phyloP scores from a whole-genome alignment of 345 rosid genomes.

The Excoecaria cochinchinensis region DNA sequence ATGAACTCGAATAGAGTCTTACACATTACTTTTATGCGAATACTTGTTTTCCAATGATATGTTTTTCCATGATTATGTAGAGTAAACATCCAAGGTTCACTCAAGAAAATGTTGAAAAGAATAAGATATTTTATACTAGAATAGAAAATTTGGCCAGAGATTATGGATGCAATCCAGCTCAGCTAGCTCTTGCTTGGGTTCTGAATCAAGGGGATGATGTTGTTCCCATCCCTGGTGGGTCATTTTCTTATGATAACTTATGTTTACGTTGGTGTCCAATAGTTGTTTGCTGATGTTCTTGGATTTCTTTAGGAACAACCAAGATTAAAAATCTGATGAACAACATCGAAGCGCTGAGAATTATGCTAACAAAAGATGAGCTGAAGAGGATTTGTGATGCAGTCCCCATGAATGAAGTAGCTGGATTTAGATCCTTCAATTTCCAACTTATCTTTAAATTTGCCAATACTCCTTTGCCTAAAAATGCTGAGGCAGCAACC shows the following conservation, averaged over 20 bases:
- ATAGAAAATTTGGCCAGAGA: slow-evolving; percentile 31
- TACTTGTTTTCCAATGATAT: not conserved
- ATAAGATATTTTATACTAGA: slow-evolving; percentile 31
- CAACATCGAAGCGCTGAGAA: slow-evolving; percentile 4
- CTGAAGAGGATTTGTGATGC: slow-evolving; percentile 6
- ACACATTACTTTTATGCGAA: not conserved
- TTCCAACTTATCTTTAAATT: not conserved
- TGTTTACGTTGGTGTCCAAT: not conserved
- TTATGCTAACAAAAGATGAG: slow-evolving; percentile 8
- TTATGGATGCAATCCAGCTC: slow-evolving; percentile 35
- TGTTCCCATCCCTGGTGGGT: slow-evolving; percentile 18
- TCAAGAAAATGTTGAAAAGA: slow-evolving; percentile 30
- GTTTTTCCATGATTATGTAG: not conserved
- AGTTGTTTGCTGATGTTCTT: not conserved
- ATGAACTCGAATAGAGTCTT: not conserved
- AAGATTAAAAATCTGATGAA: not conserved
- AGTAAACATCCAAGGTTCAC: slow-evolving; percentile 26
- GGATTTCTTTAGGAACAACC: not conserved
- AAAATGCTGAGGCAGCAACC: not conserved
- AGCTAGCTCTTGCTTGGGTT: slow-evolving; percentile 49
- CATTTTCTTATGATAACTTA: not conserved
- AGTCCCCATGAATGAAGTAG: not conserved
- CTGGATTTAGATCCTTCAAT: not conserved
- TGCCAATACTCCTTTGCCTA: not conserved
- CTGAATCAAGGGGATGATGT: slow-evolving; percentile 47